These are phyloP conservation scores for Pseudonitzschia pungens DNA, from an alignment of 108 stramenopile genomes.

Conservation along the genomic window DNA sequence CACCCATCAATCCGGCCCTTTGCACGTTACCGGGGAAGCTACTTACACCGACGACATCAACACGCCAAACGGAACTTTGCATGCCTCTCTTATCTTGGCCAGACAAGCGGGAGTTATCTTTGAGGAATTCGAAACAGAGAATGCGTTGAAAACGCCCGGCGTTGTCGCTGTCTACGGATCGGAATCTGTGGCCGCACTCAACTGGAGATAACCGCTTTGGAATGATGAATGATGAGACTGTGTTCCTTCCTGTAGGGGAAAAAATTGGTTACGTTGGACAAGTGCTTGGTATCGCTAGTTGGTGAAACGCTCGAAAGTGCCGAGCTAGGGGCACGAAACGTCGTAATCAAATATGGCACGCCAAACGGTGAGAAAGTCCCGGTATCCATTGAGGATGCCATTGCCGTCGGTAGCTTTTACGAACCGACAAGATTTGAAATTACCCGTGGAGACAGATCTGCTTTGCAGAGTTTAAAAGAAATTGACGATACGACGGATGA, in stretches of 20 bases:
- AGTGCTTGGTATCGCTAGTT: conserved; percentile 82
- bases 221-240: conserved; percentile 77
- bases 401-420: conserved; percentile 74
- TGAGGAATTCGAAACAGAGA: conserved; percentile 56
- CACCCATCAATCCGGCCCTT: conserved; percentile 78
- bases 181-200: conserved; percentile 65
- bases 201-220: conserved; percentile 87
- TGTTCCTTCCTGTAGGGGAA: conserved; percentile 75
- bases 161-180: conserved; percentile 72
- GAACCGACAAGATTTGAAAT: conserved; percentile 65
- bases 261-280: conserved; percentile 72
- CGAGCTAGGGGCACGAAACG: conserved; percentile 72
- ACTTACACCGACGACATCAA: conserved; percentile 90
- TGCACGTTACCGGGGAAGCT: conserved; percentile 94
- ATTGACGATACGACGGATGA: conserved; percentile 17
- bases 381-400: conserved; percentile 88
- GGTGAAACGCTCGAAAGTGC: conserved; percentile 80
- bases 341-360: conserved; percentile 70
- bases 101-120: conserved; percentile 65
- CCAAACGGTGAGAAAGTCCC: conserved; percentile 50
- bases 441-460: conserved; percentile 59
- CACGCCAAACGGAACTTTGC: conserved; percentile 72
- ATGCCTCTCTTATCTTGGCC: conserved; percentile 80
- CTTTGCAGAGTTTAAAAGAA: conserved; percentile 34
- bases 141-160: conserved; percentile 72